Conservation (phyloP, 2,329 filamentous ascomycete genomes). For the Colletotrichum sp. region DNA sequence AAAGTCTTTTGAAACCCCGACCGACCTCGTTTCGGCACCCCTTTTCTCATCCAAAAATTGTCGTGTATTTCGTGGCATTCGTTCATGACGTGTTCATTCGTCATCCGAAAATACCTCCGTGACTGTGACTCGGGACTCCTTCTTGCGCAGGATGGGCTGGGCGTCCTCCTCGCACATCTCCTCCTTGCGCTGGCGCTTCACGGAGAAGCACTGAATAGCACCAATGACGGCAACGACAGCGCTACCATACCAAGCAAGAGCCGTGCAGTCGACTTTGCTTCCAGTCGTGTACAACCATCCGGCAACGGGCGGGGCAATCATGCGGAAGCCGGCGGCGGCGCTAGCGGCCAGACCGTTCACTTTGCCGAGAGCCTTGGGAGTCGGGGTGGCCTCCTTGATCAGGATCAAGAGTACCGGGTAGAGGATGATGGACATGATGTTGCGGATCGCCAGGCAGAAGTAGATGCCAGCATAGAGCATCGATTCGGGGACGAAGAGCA, state of each 20-base stretch:
- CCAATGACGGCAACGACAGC: constrained; percentile 61
- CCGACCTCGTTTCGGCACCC: not conserved
- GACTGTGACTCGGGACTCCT: constrained; percentile 10
- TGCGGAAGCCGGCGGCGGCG: constrained; percentile 69
- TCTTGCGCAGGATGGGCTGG: constrained; percentile 5
- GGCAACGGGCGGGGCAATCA: constrained; percentile 68
- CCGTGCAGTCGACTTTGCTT: constrained; percentile 62
- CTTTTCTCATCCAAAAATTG: not conserved
- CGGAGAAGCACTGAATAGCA: constrained; percentile 64
- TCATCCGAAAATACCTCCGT: constrained; percentile 18
- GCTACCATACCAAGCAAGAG: constrained; percentile 68
- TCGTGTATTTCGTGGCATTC: not conserved
- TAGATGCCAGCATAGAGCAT: constrained; percentile 64
- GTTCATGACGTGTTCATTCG: constrained; percentile 7
- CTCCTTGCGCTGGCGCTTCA: constrained; percentile 37
- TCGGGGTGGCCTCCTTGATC: constrained; percentile 70
- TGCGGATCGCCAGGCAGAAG: constrained; percentile 60
- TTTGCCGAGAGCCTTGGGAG: constrained; percentile 60
- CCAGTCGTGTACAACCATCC: constrained; percentile 69
- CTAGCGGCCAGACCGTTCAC: constrained; percentile 72
- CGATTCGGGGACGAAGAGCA: constrained; percentile 59
- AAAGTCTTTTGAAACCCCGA: constrained; percentile 1
- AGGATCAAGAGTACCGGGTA: constrained; percentile 71
- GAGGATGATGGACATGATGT: constrained; percentile 66
- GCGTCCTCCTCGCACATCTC: constrained; percentile 9